Evolutionary conservation across 1,139 yeast genomes (phyloP), one percentile per base, ranked within the genome.

Genomic region (Pichia sp.): DNA sequence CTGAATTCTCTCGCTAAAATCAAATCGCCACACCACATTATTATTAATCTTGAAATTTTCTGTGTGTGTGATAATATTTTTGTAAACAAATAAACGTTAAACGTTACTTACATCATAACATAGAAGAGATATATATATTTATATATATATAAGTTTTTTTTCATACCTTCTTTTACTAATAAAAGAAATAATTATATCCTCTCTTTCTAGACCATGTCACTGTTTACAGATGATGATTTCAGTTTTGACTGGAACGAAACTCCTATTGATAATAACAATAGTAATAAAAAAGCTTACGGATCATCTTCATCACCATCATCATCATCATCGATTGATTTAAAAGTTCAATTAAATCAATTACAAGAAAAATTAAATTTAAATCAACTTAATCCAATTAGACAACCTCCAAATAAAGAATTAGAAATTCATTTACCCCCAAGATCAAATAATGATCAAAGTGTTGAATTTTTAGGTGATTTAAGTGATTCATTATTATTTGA

Each of bases 401-500:
- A 48, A 32, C 30, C 45, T 8, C 34, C 29, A 30, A 43, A 47
- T 36, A 37, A 39, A 37, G 57, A 51, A 41, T 64, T 62, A 31
- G 62, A 60, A 42, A 59, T 59, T 28, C 50, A 59, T 44, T 37
- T 55, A 20, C 58, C 58, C 12, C 56, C 56, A 11, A 11, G 41
- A 22, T 22, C 48, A 12, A 24, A 35, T 8, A 28, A 36, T 22
- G 47, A 43, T 41, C 41, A 45, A 37, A 92, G 87, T 53, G 78
- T 86, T 68, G 79, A 82, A 55, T 87, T 87, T 61, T 87, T 86
- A 5, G 84, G 89, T 45, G 94, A 87, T 2, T 67, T 89, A 51
- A 84, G 94, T 63, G 95, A 87, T 58, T 83, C 82, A 45, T 68
- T 89, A 49, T 70, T 89, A 28, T 69, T 75, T 27, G 95, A 89